Base-by-base conservation (phyloP, 2,329 filamentous ascomycete species). In the Colletotrichum tropicale region DNA sequence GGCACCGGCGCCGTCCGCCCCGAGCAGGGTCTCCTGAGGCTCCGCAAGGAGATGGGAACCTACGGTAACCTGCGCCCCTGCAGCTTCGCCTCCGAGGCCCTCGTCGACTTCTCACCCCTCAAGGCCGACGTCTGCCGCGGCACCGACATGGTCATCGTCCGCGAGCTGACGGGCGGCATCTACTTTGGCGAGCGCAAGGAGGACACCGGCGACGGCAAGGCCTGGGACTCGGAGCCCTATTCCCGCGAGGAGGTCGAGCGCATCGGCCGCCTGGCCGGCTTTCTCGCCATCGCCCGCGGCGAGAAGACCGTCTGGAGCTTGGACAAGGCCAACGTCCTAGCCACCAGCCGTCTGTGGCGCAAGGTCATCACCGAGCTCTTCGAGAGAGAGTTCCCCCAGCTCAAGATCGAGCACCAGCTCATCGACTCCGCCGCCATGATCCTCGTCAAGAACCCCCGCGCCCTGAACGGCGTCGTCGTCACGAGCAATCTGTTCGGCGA, bases 391-490 rank as follows among this genome's bases (percentile, higher is more conserved):
- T 98, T 98, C 87, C 96, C 96, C 4, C 92, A 96, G 84, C 86
- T 98, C 61, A 91, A 94, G 87, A 87, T 98, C 58, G 92, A 93
- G 78, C 96, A 98, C 85, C 96, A 98, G 84, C 91, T 98, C 66
- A 98, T 98, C 83, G 96, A 98, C 87, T 95, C 93, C 72, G 96
- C 96, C n/a, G 96, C 96, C 78, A 98, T 98, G 96, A 89, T 98
- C 80, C 95, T 98, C 94, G 91, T 98, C 82, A 98, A 98, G 93
- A 96, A 96, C 86, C 96, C 96, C 12, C 90, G 93, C 13, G 91
- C 92, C 26, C 89, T 98, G 69, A 98, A 98, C 84, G 97, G 96
- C 70, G 92, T 98, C 43, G 91, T 98, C 62, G 93, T 98, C 78
- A 98, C 96, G 15, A 96, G 94, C 88, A 99, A 98, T 86, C 84